phyloP scores from a whole-genome alignment of 2,329 filamentous ascomycete species.

The Aspergillus fructus region DNA sequence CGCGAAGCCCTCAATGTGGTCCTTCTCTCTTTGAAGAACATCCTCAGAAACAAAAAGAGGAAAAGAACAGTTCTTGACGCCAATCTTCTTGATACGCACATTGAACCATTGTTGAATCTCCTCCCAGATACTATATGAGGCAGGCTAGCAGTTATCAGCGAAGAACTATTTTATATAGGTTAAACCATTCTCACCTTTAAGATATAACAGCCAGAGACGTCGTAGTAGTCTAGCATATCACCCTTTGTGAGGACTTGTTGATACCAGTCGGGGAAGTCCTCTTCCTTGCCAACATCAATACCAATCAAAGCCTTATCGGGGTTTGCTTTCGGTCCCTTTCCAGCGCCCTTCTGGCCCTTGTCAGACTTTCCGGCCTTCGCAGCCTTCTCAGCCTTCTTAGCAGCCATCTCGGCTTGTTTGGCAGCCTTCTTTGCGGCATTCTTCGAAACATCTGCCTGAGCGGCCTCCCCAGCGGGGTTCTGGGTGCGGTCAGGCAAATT shows the following conservation, averaged over 20 bases:
- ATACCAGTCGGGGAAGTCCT: conserved; percentile 94
- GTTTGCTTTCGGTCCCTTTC: conserved; percentile 53
- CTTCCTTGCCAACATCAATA: conserved; percentile 80
- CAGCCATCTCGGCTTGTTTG: conserved; percentile 24
- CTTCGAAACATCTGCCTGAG: conserved; percentile 35
- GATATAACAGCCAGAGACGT: conserved; percentile 97
- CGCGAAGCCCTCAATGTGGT: conserved; percentile 97
- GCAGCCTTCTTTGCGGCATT: conserved; percentile 29
- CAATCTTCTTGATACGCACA: conserved; percentile 78
- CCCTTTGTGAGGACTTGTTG: conserved; percentile 96
- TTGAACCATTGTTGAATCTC: conserved; percentile 60
- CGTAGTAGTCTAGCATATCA: conserved; percentile 97
- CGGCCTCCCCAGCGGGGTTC: conserved; percentile 36
- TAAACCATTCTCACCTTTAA: conserved; percentile 58
- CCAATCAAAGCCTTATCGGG: conserved; percentile 71
- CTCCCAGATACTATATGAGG: conserved; percentile 68
- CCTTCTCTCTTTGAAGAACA: conserved; percentile 83
- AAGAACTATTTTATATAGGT: neutral
- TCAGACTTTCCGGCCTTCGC: conserved; percentile 44
- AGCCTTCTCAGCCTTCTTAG: conserved; percentile 39
- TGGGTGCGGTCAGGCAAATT: conserved; percentile 41
- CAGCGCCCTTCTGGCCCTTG: conserved; percentile 49
- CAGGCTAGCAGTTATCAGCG: conserved; percentile 46
- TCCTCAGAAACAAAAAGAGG: conserved; percentile 93
- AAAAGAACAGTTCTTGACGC: conserved; percentile 94